Percentiles rank a stretch among this genome's conserved stretches.
Conservation (phyloP, 306 rosid genomes). For the Potentilla sterilis region DNA sequence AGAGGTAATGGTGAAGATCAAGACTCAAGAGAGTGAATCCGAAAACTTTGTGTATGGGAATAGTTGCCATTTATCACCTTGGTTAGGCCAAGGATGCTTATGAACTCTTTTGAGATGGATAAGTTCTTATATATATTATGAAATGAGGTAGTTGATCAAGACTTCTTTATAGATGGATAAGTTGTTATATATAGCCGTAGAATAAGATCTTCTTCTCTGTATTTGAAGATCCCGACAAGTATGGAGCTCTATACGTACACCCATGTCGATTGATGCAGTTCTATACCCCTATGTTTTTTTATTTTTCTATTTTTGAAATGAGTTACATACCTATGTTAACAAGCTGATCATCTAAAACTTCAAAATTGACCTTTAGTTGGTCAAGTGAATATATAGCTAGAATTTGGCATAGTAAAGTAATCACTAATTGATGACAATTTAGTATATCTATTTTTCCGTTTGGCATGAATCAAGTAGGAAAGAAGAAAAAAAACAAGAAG, state of each 20-base stretch:
- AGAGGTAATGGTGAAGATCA: constrained; percentile 19
- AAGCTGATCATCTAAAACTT: constrained; percentile 1
- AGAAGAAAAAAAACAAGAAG: background rate
- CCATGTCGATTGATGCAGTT: too few relatives aligned
- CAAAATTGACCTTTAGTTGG: constrained; percentile 20
- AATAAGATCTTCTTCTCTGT: background rate
- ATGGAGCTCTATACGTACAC: constrained; percentile 21
- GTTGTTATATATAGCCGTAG: background rate
- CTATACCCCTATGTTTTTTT: too few relatives aligned
- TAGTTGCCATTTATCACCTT: constrained; percentile 7
- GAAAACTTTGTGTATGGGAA: constrained; percentile 30
- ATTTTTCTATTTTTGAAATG: too few relatives aligned
- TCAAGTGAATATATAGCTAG: too few relatives aligned
- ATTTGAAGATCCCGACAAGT: too few relatives aligned
- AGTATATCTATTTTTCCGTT: background rate
- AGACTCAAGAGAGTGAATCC: constrained; percentile 29
- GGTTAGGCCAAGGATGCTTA: constrained; percentile 32
- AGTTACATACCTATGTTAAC: constrained; percentile 11
- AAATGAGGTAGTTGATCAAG: background rate
- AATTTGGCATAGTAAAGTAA: background rate
- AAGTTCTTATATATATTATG: constrained; percentile 29
- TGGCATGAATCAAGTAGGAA: background rate
- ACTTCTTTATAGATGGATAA: too few relatives aligned
- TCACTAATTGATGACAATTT: background rate
- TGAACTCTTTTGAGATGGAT: background rate